Evolutionary conservation across 345 rosid genomes (phyloP), one percentile per base, ranked within the genome.

Genomic region (Melaleuca alternifolia): DNA sequence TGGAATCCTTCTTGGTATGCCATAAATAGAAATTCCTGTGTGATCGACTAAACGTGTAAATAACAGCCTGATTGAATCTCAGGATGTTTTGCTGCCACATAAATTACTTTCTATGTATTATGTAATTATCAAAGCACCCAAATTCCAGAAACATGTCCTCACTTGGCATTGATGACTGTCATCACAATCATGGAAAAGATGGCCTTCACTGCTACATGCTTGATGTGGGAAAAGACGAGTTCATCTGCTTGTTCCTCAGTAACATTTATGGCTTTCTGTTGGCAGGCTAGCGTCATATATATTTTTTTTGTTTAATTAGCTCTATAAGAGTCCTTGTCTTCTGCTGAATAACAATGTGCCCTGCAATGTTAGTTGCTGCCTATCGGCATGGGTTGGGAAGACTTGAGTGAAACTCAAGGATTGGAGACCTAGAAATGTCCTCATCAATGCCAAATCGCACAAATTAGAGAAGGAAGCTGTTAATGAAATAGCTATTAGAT

Each of bases 1-100:
- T 86, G 99, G 99, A 86, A 97, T 97, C 89, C 89, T 97, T 85
- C 98, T 97, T 2, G 98, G 99, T 97, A 90, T 50, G 96, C 52
- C 51, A 44, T 52, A n/a, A 54, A 46, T 16, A n/a, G 10, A 46
- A 83, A 23, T 56, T 37, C n/a, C 59, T 76, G 50, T 13, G 24
- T 53, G 28, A 71, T 71, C 33, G 75, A 83, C 57, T 54, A 51
- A 28, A 83, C 56, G 51, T 7, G 7, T 2, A 28, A 51, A n/a
- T 52, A 28, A 51, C 54, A 52, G 26, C 85, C 59, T 51, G 85
- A 83, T 51, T 83, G 54, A 15, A 51, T 83, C 56, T 50, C 11
- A 0, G 84, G 82, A 50, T 37, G 24, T 71, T 71, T 33, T 71
- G 79, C 79, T 33, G 26, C 79, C 33, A 37, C 48, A 18, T 24